A percentile compares a stretch with the other conserved stretches of the same genome.
Conservation (phyloP, 148 eudicot species). For the Camellia sinensis region DNA sequence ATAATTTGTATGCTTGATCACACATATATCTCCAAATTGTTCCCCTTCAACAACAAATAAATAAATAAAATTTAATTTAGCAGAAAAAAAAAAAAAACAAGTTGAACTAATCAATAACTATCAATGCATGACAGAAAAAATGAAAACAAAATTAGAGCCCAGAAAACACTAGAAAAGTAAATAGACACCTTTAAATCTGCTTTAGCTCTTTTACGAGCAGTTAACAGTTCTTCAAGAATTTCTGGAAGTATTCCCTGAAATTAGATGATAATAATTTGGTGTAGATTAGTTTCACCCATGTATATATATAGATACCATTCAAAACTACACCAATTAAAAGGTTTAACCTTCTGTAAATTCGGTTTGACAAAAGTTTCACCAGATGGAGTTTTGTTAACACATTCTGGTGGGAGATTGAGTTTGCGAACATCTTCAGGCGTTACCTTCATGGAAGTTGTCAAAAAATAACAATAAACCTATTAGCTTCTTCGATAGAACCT, state of each 20-base stretch:
- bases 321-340: constrained; percentile 4
- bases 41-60: too few species aligned
- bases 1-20: too few species aligned
- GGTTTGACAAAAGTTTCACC: constrained; percentile 96
- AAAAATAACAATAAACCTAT: not conserved
- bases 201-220: constrained; percentile 98
- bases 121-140: not conserved
- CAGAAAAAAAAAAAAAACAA: not conserved
- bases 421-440: constrained; percentile 77
- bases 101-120: constrained; percentile 7
- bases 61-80: too few species aligned
- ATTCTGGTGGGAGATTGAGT: constrained; percentile 86
- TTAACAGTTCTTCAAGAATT: constrained; percentile 94
- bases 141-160: not conserved
- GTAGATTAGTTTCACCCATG: not conserved
- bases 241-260: constrained; percentile 98
- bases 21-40: too few species aligned
- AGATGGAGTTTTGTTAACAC: constrained; percentile 85
- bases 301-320: not conserved
- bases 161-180: constrained; percentile 5
- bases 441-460: constrained; percentile 51
- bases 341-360: constrained; percentile 74
- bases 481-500: not conserved
- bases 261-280: constrained; percentile 10
- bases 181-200: constrained; percentile 84